Evolutionary conservation across 2,329 filamentous ascomycete species (phyloP), one percentile per base, ranked within the genome.

Genomic region (Gnomoniopsis smithogilvyi): DNA sequence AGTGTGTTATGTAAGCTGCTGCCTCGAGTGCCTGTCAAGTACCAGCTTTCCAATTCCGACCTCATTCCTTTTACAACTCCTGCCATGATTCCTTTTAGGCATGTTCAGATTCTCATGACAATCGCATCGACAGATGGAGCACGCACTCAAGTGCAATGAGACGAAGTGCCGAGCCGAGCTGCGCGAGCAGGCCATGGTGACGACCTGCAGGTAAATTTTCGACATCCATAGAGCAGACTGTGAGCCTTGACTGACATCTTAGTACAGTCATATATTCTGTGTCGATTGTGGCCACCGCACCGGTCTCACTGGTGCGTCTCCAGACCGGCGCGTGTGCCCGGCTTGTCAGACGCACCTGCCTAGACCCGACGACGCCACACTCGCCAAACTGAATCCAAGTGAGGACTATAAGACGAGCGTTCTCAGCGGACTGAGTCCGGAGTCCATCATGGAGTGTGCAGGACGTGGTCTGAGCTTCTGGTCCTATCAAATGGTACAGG

Each of bases 401-500:
- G 93, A 97, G 67, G 92, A 96, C 64, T 96, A 95, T 78, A 96
- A 96, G 73, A 92, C 90, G 0, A 93, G 88, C 61, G 84, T 96
- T 0, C 78, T 97, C 12, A 92, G 90, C 67, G 94, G 94, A 0
- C 76, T 97, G 1, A 90, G 86, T 61, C 94, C 94, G 1, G 87
- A 82, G 36, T 80, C 88, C 33, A 90, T 97, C 63, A 92, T 96
- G 82, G 93, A 96, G 66, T 96, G 92, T 72, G 89, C 91, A 22
- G 86, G 88, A 6, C 82, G 90, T 64, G 92, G 88, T 1, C 73
- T 96, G 64, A 85, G 83, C 34, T 96, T 96, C 69, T 96, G 92
- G 88, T 87, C 85, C 33, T 96, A 96, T 67, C 92, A 96, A 70
- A 86, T 87, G 21, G 87, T 86, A 2, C 90, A 95, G 67, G 90